Base-by-base conservation (phyloP, 805 yeast genomes). In the Teunomyces panamensis region DNA sequence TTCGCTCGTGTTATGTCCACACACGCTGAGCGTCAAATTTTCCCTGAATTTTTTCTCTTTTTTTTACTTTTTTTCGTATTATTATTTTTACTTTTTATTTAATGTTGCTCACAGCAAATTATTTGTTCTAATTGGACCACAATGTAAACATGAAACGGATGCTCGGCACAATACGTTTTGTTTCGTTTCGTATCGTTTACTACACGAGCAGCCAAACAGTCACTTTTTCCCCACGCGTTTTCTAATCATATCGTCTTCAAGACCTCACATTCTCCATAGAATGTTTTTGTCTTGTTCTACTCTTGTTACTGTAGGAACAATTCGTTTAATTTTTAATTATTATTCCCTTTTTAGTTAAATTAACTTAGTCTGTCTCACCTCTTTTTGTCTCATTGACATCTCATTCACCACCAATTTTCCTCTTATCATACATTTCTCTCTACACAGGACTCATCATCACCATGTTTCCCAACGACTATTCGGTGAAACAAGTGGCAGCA, bases 401-500 rank as follows among this genome's bases (percentile, higher is more conserved):
- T 17, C 17, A 17, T 17, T 4, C 17, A 17, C 2, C 24, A 20
- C 24, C 24, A 20, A 20, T 6, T 20, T 20, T 20, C 24, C n/a
- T 13, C 13, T 16, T 35, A 14, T 35, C 9, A 35, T 35, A 35
- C 11, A 35, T 14, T 35, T 13, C 11, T 11, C 27, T 36, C 9
- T 36, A 20, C 29, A 36, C 27, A 20, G 41, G 27, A 20, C 3
- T 2, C 7, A 16, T 17, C 14, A 20, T 36, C 14, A 8, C 10
- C 24, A 30, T 28, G 27, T 52, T 50, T 39, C 57, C 57, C 35
- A 79, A 80, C 58, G 61, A 64, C 3, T 80, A 81, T 56, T 60
- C 54, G 9, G 53, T 68, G 29, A 65, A 77, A 42, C 64, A 63
- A 45, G 84, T 76, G 9, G 71, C 79, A 1, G 67, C 60, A 1